Evolutionary conservation across 305 asterid species (phyloP), one percentile per base, ranked within the genome.

Genomic region (Fraxinus xanthoxyloides): DNA sequence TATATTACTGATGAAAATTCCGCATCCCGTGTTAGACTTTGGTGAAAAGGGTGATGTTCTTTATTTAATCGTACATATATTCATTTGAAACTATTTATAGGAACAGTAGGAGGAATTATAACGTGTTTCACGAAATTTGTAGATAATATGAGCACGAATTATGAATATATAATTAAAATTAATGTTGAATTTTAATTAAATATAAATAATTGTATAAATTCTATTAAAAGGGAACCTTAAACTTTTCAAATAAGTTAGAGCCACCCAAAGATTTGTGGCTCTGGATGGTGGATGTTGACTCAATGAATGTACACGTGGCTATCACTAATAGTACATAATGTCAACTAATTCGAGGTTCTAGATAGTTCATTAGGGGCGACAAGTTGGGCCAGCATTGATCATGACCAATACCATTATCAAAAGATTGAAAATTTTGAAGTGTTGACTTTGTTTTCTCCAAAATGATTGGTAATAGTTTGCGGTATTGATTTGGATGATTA

Each of bases 281-380:
- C 19, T 17, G 23, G 7, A 13, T 40, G 72, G 81, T 34, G 81
- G 83, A 83, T 78, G 75, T 19, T 80, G 83, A 83, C 75, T 63
- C 81, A 24, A 7, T 36, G 43, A 36, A 38, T 21, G 46, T 10
- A 70, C 85, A 79, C 75, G 75, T 86, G 77, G 24, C 7, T 35
- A 34, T 26, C 78, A 19, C 28, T 19, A 51, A 48, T 15, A 15
- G 21, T 5, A 28, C 30, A 19, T 2, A 2, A 0, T 61, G 28
- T 61, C 0, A 21, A 21, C 9, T 7, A 2, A 61, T 19, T 61
- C 8, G 70, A 61, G 2, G 70, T 23, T 61, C 30, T 61, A 8
- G 70, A 61, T 1, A 61, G 70, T 6, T 6, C 70, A 17, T 69
- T 69, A 56, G 36, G 21, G 38, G 72, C 26, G 77, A 79, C 72